phyloP scores from a whole-genome alignment of 148 eudicot genomes.

The Mesembryanthemum crystallinum region DNA sequence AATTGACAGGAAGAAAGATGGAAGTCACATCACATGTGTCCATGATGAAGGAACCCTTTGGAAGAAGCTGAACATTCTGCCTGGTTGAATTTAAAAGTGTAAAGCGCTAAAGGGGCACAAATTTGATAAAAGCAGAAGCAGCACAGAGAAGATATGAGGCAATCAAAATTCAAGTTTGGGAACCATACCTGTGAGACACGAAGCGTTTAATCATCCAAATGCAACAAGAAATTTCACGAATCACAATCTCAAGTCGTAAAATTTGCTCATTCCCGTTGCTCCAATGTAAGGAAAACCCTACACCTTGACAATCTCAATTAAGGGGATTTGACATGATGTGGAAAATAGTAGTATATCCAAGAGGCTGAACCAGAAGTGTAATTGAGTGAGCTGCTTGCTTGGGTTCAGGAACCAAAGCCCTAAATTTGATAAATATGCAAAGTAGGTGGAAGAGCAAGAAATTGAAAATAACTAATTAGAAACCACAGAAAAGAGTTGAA shows the following conservation, averaged over 20 bases:
- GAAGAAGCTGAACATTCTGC: background rate
- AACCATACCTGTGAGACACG: constrained; percentile 15
- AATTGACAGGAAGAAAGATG: too few relatives aligned
- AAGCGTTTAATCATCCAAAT: constrained; percentile 27
- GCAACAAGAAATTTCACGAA: background rate
- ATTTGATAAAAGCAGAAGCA: too few relatives aligned
- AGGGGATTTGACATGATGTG: background rate
- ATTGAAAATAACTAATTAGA: too few relatives aligned
- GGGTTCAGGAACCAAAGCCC: background rate
- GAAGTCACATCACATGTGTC: too few relatives aligned
- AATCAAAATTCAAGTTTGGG: too few relatives aligned
- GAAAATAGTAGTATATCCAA: background rate
- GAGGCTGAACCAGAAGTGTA: background rate
- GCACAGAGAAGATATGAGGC: too few relatives aligned
- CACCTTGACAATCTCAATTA: background rate
- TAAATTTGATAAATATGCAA: too few relatives aligned
- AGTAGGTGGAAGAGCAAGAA: too few relatives aligned
- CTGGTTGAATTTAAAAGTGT: background rate
- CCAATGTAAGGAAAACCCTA: constrained; percentile 4
- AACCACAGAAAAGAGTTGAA: too few relatives aligned
- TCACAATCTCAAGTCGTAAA: background rate
- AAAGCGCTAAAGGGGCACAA: too few relatives aligned
- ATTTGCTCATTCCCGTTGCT: background rate
- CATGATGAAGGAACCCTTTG: background rate
- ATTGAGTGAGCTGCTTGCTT: background rate